Percentiles rank a stretch among this genome's conserved stretches.
Conservation (phyloP, 2,329 filamentous ascomycete genomes). For the Atkinsonella texensis region DNA sequence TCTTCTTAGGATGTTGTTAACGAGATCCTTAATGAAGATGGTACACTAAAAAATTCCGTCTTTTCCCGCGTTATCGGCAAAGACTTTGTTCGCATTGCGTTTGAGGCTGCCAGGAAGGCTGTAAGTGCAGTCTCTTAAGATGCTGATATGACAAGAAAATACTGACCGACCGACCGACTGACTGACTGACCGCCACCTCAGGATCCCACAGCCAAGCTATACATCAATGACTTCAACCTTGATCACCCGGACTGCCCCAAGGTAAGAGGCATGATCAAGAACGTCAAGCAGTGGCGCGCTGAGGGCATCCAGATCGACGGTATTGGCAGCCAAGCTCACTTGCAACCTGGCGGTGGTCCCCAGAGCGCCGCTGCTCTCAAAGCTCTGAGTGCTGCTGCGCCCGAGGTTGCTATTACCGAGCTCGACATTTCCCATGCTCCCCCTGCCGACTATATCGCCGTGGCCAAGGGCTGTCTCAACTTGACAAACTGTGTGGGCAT, state of each 20-base stretch:
- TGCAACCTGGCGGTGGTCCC: slow-evolving; percentile 16
- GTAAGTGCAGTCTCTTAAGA: background rate
- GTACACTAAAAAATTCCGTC: slow-evolving; percentile 44
- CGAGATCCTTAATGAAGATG: slow-evolving; percentile 41
- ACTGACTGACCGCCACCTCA: background rate
- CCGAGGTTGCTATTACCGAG: slow-evolving; percentile 54
- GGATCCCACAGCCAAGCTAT: slow-evolving; percentile 56
- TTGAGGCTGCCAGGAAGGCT: slow-evolving; percentile 52
- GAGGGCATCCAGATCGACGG: slow-evolving; percentile 20
- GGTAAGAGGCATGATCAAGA: slow-evolving; percentile 37
- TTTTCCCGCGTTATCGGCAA: slow-evolving; percentile 59
- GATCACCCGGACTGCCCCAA: slow-evolving; percentile 49
- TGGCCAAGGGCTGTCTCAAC: slow-evolving; percentile 45
- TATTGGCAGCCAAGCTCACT: background rate
- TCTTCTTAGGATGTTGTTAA: slow-evolving; percentile 1
- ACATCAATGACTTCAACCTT: slow-evolving; percentile 66
- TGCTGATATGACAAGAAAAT: background rate
- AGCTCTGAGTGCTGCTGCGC: slow-evolving; percentile 34
- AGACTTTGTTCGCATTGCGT: slow-evolving; percentile 57
- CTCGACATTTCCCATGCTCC: slow-evolving; percentile 51
- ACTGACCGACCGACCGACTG: no score
- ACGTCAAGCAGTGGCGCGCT: slow-evolving; percentile 52
- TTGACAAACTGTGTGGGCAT: slow-evolving; percentile 51
- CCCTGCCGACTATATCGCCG: slow-evolving; percentile 44
- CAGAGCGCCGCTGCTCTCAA: slow-evolving; percentile 37